Base-by-base conservation (phyloP, 2,329 filamentous ascomycete genomes). In the Microthyrium microscopicum region DNA sequence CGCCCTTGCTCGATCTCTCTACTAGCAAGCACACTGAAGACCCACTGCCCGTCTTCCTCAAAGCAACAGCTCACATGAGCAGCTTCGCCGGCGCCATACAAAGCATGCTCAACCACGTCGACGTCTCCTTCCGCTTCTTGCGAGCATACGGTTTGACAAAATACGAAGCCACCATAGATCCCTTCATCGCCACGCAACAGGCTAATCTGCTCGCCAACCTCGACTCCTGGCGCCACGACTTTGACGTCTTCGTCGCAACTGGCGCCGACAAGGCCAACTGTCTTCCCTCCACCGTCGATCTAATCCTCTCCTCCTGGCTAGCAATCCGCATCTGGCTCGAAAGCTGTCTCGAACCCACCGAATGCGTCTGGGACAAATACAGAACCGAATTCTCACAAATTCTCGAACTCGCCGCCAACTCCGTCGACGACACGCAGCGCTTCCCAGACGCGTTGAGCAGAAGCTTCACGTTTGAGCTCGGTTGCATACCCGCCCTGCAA, bases 311-410 rank as follows among this genome's bases (percentile, higher is more conserved):
- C 12, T 16, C 22, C 19, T 4, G 31, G 20, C 8, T 25, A 33
- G 16, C 20, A 13, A 21, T 26, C 19, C 20, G 31, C 13, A 17
- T 25, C 4, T 33, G 31, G 31, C 24, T 33, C 16, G 31, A 33
- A 11, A 22, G 19, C 11, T 26, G 20, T 26, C 13, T 26, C 3
- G 13, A 20, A 3, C 20, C 31, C 9, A 8, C 20, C 20, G 31
- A 33, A n/a, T 21, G n/a, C 12, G 26, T 33, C 20, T 33, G 31
- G 31, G 31, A 33, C 13, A n/a, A 33, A 3, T 33, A 26, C 20
- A 26, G 26, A 3, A n/a, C 4, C 20, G 13, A 25, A 13, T 33
- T 25, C 20, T 20, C 22, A 22, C 20, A 33, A 16, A 26, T 26
- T 11, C 19, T 33, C 6, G 17, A 17, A 22, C 15, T 33, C 5